Evolutionary conservation across 495 filamentous ascomycete species (phyloP).

Genomic region (Xylaria curta): DNA sequence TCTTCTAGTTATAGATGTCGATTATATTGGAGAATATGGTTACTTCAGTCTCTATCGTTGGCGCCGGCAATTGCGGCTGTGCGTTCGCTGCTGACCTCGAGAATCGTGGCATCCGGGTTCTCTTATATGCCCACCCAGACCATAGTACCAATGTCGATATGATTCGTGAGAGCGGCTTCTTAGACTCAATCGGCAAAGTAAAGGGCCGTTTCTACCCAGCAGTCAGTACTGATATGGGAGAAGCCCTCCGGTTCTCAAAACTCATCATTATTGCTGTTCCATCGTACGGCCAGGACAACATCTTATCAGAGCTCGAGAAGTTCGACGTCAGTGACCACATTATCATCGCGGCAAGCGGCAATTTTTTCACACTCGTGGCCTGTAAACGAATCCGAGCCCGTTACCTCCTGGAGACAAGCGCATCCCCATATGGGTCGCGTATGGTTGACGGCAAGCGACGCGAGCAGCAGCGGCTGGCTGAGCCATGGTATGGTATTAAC

Average conservation of each 20-base stretch:
- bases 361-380: conserved; percentile 24
- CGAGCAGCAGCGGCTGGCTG: conserved; percentile 3
- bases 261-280: conserved; percentile 18
- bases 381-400: conserved; percentile 15
- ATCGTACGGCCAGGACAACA: conserved; percentile 20
- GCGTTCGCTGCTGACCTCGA: conserved; percentile 23
- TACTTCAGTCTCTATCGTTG: conserved; percentile 17
- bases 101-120: conserved; percentile 17
- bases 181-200: conserved; percentile 17
- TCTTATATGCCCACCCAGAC: conserved; percentile 21
- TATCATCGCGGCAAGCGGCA: conserved; percentile 21
- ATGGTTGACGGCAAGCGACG: conserved; percentile 6
- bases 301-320: conserved; percentile 19
- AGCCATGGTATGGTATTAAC: conserved; percentile 21
- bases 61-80: conserved; percentile 19
- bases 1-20: neutral
- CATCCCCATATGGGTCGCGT: conserved; percentile 20
- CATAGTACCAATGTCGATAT: conserved; percentile 19
- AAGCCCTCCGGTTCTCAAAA: conserved; percentile 16
- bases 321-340: conserved; percentile 14
- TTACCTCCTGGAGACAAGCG: conserved; percentile 22
- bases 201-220: conserved; percentile 15
- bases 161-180: conserved; percentile 6
- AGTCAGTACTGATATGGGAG: conserved; percentile 16
- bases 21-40: conserved; percentile 6